Conservation (phyloP, 768 basidiomycete genomes). For the Suillus paluster region DNA sequence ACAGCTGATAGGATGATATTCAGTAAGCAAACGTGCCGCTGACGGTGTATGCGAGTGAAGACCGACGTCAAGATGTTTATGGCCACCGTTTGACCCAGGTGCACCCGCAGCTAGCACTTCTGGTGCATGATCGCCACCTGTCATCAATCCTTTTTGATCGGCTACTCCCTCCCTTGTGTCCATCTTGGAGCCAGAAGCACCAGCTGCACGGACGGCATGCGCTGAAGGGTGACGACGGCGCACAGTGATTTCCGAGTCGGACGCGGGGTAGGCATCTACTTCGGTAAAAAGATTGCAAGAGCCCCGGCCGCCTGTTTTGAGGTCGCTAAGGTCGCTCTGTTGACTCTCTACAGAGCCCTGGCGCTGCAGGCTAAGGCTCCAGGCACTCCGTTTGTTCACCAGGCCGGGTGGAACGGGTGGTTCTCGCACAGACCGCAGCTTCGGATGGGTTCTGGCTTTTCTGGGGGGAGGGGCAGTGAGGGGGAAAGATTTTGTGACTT, state of each 20-base stretch:
- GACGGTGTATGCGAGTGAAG: not conserved
- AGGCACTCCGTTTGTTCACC: conserved; percentile 30
- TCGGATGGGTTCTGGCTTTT: conserved; percentile 32
- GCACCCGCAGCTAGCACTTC: not conserved
- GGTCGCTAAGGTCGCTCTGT: conserved; percentile 29
- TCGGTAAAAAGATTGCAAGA: conserved; percentile 10
- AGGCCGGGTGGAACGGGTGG: conserved; percentile 37
- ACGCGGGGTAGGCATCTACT: not conserved
- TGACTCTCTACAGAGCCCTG: conserved; percentile 36
- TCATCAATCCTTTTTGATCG: not conserved
- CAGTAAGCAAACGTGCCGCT: conserved; percentile 23
- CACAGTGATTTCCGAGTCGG: not conserved
- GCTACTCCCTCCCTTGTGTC: not conserved
- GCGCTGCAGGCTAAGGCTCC: conserved; percentile 24
- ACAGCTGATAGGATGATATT: conserved; percentile 27
- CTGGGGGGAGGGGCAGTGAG: conserved; percentile 33
- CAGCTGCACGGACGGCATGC: not conserved
- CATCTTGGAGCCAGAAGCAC: not conserved
- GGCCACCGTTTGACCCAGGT: not conserved
- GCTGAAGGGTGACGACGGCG: not conserved
- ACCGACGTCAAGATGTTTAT: conserved; percentile 5
- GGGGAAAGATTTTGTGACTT: conserved; percentile 35
- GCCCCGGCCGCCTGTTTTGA: conserved; percentile 13
- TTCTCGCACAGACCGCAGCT: conserved; percentile 34
- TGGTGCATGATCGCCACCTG: not conserved